Evolutionary conservation across 176 grass and related monocot genomes (phyloP), one percentile per base, ranked within the genome.

Genomic region (Puccinellia tenuiflora): DNA sequence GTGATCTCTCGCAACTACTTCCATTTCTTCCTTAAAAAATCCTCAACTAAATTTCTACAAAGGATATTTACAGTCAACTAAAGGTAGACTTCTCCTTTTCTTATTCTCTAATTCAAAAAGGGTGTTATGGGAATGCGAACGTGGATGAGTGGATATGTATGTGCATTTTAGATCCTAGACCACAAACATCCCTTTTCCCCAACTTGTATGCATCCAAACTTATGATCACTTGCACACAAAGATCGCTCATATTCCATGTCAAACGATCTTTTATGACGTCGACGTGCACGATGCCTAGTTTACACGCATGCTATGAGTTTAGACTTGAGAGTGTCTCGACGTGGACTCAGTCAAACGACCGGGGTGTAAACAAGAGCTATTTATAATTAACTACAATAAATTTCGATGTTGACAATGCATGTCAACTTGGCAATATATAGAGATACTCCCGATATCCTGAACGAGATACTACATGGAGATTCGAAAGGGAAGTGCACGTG

Each of bases 141-240:
- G 35, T 0, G 5, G 33, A 34, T 34, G 33, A 5, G 35, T 34
- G 33, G 33, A 34, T 34, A n/a, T 29, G 7, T 11, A 26, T 14
- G 20, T 9, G 8, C 17, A 52, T 17, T 56, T 10, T 45, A 55
- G 62, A 37, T 43, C 62, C 75, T 50, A 26, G 9, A 16, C 26
- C 20, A 72, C 17, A 20, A 21, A 4, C 6, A 16, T 47, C 45
- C 12, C 3, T 16, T 20, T 30, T 72, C 15, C 26, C 20, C 38
- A 78, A 55, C 20, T 60, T 78, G 28, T 12, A 55, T 35, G 3
- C 45, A 34, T n/a, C n/a, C n/a, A 37, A 70, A 25, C 25, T 35
- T 20, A 79, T 61, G 50, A 30, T n/a, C n/a, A n/a, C 82, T 55
- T 84, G 73, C n/a, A 77, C 73, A 78, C 50, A 78, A 69, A 34